Evolutionary conservation across 306 rosid species (phyloP), one percentile per base, ranked within the genome.

Genomic region (Cucurbita moschata): DNA sequence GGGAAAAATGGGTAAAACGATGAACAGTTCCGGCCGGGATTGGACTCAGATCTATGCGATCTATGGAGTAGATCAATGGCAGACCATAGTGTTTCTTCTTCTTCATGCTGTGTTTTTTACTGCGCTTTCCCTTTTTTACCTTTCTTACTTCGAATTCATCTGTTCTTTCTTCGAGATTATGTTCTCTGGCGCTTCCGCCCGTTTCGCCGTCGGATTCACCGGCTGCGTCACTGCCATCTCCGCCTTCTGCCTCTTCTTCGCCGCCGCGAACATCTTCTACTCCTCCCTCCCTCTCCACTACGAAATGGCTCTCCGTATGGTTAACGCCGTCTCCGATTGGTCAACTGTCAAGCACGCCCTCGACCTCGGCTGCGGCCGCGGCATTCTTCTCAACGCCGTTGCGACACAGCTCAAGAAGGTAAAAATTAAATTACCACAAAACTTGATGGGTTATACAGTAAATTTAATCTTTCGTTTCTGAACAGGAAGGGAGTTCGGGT

Each of bases 311-410:
- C 92, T 89, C 77, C 84, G 96, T 47, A 95, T 95, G 75, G 96
- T 95, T 76, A 65, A 80, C 83, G 83, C 91, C 14, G 95, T 95
- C 67, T 44, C 76, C 78, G 96, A 91, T 85, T 95, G 99, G 99
- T 95, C 99, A 2, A 86, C 96, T 14, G 99, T 95, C 21, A 89
- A 87, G 51, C 91, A 82, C n/a, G 99, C 96, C 16, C 90, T 95
- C 1, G 99, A 95, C 87, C 83, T 95, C 43, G 99, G 99, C 71
- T 95, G 99, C 77, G 99, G 99, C 79, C 85, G 97, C 0, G 99
- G 99, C 9, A 89, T 95, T 59, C 96, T 95, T 21, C 83, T 95
- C 10, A 95, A 91, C 88, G 92, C 96, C 58, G 99, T 95, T 2
- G 99, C 99, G 8, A 91, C 91, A 16, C 97, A 89, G 80, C 78